Base-by-base conservation (phyloP, 2,329 filamentous ascomycete genomes). In the Nemania sp. region DNA sequence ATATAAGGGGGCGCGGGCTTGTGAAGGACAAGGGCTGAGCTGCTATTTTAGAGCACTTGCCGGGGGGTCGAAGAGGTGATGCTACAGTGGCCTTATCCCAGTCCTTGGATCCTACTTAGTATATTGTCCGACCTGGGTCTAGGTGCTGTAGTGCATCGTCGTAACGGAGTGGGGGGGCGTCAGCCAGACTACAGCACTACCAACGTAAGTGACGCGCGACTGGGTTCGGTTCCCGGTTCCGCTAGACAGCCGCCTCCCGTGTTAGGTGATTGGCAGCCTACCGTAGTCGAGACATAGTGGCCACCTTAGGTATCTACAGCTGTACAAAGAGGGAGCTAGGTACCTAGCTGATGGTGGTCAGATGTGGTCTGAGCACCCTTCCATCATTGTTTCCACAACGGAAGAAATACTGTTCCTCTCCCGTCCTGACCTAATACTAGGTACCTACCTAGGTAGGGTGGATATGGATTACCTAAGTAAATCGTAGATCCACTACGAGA, bases 41-140 rank as follows among this genome's bases (percentile, higher is more conserved):
- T 64, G 55, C 68, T 70, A 65, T 70, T 65, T 67, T 69, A 41
- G 56, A 66, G 66, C 66, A 41, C 35, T 41, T 59, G 22, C 47
- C 29, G 43, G 58, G n/a, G 49, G 54, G 45, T 22, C 47, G 22
- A 45, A 62, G 26, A 29, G 66, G 67, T 73, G 72, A 75, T 76
- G 76, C 73, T 77, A 76, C 76, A 77, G 76, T 79, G 77, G 77
- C 77, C 77, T 79, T 72, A 78, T 74, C 74, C 72, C 58, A 70
- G 62, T 74, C 66, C 67, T 66, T 70, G 71, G 72, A 54, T 59
- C 13, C 13, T 71, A 70, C 38, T 15, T 15, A 41, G 15, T 13
- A 41, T 18, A 15, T 15, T 18, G 38, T 41, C 11, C 38, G 5
- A 41, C 38, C 11, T 41, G 18, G 15, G 13, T 18, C 11, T 41